Conservation (phyloP, 1,139 yeast species). For the Citeromyces siamensis region DNA sequence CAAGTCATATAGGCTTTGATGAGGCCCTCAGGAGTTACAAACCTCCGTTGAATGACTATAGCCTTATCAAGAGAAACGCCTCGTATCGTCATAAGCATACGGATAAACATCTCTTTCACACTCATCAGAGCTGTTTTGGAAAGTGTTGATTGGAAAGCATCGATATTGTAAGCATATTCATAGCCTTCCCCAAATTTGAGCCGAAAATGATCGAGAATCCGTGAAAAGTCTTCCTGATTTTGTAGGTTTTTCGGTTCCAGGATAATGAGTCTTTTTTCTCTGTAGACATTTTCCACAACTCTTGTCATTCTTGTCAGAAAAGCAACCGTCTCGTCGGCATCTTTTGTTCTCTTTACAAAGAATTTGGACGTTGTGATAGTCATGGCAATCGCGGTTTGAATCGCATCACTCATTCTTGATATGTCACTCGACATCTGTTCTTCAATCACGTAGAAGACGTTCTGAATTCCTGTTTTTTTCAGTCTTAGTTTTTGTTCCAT, state of each 20-base stretch:
- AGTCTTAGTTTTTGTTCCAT: constrained; percentile 77
- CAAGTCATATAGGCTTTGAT: constrained; percentile 25
- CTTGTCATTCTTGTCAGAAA: constrained; percentile 49
- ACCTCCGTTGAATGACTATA: constrained; percentile 51
- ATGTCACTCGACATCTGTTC: constrained; percentile 40
- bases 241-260: constrained; percentile 36
- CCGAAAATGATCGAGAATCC: constrained; percentile 28
- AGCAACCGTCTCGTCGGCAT: constrained; percentile 63
- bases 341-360: constrained; percentile 53
- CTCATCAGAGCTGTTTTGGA: constrained; percentile 64
- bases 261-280: constrained; percentile 26
- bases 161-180: constrained; percentile 52
- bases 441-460: constrained; percentile 75
- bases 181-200: constrained; percentile 23
- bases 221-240: constrained; percentile 39
- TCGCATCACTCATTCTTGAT: constrained; percentile 43
- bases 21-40: constrained; percentile 49
- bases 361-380: constrained; percentile 58
- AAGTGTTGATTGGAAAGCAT: constrained; percentile 56
- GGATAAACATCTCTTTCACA: constrained; percentile 61
- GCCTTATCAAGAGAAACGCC: constrained; percentile 89
- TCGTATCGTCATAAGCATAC: constrained; percentile 64
- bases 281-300: constrained; percentile 27
- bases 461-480: constrained; percentile 50
- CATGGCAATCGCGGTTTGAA: constrained; percentile 68